phyloP scores from a whole-genome alignment of 164 flowering plant species.

The Liriodendron chinense region DNA sequence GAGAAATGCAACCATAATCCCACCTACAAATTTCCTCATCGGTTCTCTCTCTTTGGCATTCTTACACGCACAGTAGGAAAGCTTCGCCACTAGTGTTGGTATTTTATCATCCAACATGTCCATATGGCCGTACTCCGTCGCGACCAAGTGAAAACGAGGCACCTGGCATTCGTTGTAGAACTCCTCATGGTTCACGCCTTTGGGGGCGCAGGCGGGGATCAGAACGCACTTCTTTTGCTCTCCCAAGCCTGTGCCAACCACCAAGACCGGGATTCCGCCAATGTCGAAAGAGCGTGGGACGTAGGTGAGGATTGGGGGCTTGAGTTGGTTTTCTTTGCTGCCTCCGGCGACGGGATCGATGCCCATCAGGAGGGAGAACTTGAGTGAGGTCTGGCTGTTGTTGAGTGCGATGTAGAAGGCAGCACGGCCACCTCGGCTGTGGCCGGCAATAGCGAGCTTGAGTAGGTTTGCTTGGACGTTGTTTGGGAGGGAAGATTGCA shows the following conservation, averaged over 20 bases:
- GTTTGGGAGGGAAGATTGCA: slow-evolving; percentile 25
- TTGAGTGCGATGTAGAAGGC: slow-evolving; percentile 49
- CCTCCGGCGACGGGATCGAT: slow-evolving; percentile 54
- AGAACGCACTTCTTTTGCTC: not conserved
- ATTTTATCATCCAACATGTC: slow-evolving; percentile 28
- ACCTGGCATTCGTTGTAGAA: slow-evolving; percentile 29
- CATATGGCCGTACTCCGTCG: slow-evolving; percentile 44
- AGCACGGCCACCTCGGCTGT: slow-evolving; percentile 55
- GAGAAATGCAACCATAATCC: slow-evolving; percentile 46
- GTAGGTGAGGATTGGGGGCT: slow-evolving; percentile 29
- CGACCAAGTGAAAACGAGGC: slow-evolving; percentile 28
- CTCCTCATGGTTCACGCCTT: slow-evolving; percentile 33
- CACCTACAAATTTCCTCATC: slow-evolving; percentile 50
- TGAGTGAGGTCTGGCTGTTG: not conserved
- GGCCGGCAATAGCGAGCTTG: slow-evolving; percentile 41
- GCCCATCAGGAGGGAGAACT: slow-evolving; percentile 37
- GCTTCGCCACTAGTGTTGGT: not conserved
- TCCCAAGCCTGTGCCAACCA: slow-evolving; percentile 49
- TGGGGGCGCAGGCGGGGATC: slow-evolving; percentile 39
- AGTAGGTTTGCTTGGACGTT: slow-evolving; percentile 22
- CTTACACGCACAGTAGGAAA: slow-evolving; percentile 21
- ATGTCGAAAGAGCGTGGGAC: slow-evolving; percentile 30
- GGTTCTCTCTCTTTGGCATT: slow-evolving; percentile 29
- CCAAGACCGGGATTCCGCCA: slow-evolving; percentile 31
- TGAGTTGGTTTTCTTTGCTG: not conserved